Evolutionary conservation across 768 basidiomycete species (phyloP).

Genomic region (Cystobasidiopsis lactophilus): DNA sequence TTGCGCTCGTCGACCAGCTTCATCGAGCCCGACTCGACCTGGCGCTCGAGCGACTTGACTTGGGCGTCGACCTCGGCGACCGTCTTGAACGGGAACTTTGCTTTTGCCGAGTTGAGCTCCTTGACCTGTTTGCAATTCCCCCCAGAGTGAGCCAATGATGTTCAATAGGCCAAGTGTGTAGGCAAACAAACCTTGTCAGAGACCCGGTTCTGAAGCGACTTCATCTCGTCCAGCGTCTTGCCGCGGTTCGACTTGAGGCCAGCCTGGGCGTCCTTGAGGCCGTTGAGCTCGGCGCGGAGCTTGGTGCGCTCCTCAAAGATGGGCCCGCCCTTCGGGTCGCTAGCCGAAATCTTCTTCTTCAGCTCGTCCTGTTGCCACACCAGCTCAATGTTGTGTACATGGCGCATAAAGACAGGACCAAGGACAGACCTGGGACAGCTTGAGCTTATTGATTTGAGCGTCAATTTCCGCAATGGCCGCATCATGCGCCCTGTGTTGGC

Average conservation of each 20-base stretch:
- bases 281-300: slow-evolving; percentile 61
- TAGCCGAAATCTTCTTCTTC: slow-evolving; percentile 49
- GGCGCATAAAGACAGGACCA: no score
- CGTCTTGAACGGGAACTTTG: slow-evolving; percentile 56
- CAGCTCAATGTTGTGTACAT: no score
- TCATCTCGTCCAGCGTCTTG: slow-evolving; percentile 58
- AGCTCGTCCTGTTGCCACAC: slow-evolving; percentile 46
- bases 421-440: no score
- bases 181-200: slow-evolving; percentile 50
- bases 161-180: not conserved
- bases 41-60: slow-evolving; percentile 51
- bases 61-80: slow-evolving; percentile 68
- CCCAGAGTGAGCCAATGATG: not conserved
- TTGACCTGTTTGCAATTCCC: slow-evolving; percentile 36
- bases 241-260: slow-evolving; percentile 44
- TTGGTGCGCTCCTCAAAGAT: slow-evolving; percentile 47
- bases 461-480: no score
- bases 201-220: slow-evolving; percentile 49
- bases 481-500: no score
- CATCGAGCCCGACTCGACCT: slow-evolving; percentile 75
- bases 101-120: slow-evolving; percentile 58
- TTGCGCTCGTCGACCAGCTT: slow-evolving; percentile 91
- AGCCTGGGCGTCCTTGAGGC: slow-evolving; percentile 55
- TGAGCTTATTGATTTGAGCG: no score
- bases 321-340: slow-evolving; percentile 35